phyloP scores from a whole-genome alignment of 2,329 filamentous ascomycete species.

The Orbilia ellipsospora region DNA sequence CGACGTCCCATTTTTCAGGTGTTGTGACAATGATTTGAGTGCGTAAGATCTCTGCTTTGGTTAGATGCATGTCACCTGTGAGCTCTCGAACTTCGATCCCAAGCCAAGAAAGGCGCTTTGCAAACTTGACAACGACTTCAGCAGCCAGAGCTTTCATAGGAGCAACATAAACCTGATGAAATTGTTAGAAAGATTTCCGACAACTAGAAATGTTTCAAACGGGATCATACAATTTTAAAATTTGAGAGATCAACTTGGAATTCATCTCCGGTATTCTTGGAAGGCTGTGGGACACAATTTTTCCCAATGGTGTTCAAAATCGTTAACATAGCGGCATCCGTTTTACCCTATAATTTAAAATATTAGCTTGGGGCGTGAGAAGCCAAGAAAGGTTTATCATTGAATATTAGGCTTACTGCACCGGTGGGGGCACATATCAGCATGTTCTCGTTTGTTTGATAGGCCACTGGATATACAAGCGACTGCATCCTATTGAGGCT shows the following conservation, averaged over 20 bases:
- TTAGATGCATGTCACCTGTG: constrained; percentile 98
- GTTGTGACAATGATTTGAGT: constrained; percentile 99
- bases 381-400: constrained; percentile 50
- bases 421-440: constrained; percentile 97
- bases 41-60: constrained; percentile 92
- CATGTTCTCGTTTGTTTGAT: constrained; percentile 98
- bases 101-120: constrained; percentile 91
- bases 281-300: constrained; percentile 81
- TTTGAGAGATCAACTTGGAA: constrained; percentile 42
- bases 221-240: constrained; percentile 45
- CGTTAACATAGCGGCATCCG: constrained; percentile 96
- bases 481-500: constrained; percentile 97
- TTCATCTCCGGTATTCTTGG: constrained; percentile 86
- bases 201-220: too few species aligned
- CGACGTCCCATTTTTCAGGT: constrained; percentile 99
- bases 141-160: constrained; percentile 99
- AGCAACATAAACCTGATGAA: constrained; percentile 82
- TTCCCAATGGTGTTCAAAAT: constrained; percentile 90
- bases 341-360: constrained; percentile 76
- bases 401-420: constrained; percentile 69
- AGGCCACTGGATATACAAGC: constrained; percentile 92
- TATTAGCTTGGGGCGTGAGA: neutral
- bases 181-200: neutral
- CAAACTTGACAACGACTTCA: constrained; percentile 93
- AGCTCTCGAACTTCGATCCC: constrained; percentile 91